Conservation (phyloP, 1,139 yeast genomes). For the Debaryomyces psychrophilus region DNA sequence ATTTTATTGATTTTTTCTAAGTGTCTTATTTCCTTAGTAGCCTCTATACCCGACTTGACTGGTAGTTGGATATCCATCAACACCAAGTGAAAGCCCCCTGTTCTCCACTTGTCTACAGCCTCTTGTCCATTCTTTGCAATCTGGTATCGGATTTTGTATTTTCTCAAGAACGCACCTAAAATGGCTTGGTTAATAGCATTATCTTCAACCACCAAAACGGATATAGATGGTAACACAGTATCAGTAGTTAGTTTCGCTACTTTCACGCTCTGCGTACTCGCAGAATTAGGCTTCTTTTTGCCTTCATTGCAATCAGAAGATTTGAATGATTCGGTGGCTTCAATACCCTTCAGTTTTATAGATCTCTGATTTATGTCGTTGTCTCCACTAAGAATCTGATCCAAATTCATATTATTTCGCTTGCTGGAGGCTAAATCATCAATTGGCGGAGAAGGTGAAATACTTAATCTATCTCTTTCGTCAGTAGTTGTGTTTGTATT, state of each 20-base stretch:
- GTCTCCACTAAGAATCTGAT: not conserved
- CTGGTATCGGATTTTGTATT: conserved; percentile 81
- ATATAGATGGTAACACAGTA: conserved; percentile 73
- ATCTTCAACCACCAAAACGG: conserved; percentile 93
- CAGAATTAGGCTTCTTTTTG: conserved; percentile 16
- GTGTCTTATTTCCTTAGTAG: conserved; percentile 84
- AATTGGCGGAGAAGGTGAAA: conserved; percentile 14
- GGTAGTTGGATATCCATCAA: conserved; percentile 96
- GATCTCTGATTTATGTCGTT: not conserved
- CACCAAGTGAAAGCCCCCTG: conserved; percentile 89
- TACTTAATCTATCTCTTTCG: conserved; percentile 5
- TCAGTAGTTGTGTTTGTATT: not conserved
- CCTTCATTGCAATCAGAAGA: not conserved
- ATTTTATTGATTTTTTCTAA: conserved; percentile 79
- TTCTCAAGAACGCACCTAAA: conserved; percentile 86
- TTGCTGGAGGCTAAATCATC: not conserved
- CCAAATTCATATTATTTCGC: not conserved
- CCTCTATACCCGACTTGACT: conserved; percentile 90
- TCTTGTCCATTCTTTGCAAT: conserved; percentile 92
- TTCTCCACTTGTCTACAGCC: conserved; percentile 89
- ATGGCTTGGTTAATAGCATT: conserved; percentile 93
- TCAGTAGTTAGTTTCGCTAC: conserved; percentile 38
- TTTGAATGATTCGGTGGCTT: not conserved
- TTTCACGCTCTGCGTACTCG: conserved; percentile 22
- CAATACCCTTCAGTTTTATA: not conserved